phyloP scores from a whole-genome alignment of 2,329 filamentous ascomycete genomes.

The Hypoxylon rubiginosum region DNA sequence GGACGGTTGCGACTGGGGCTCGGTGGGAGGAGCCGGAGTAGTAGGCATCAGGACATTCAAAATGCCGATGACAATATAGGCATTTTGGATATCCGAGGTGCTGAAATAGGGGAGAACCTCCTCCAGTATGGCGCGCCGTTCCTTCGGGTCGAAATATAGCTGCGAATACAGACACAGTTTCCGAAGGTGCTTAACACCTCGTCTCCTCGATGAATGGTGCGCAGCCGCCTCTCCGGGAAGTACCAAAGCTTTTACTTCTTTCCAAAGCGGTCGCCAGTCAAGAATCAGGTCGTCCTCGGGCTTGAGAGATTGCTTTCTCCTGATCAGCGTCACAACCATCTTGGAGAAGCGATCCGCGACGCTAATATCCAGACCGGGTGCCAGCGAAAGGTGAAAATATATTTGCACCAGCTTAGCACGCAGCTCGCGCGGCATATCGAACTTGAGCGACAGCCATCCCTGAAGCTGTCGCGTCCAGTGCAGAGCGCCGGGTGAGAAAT shows the following conservation, averaged over 20 bases:
- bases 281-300: constrained; percentile 89
- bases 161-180: constrained; percentile 93
- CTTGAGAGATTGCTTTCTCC: constrained; percentile 95
- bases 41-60: constrained; percentile 92
- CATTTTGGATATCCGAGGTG: constrained; percentile 90
- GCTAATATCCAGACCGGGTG: constrained; percentile 86
- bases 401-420: constrained; percentile 87
- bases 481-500: constrained; percentile 92
- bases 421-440: constrained; percentile 89
- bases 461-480: constrained; percentile 98
- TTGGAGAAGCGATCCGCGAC: constrained; percentile 92
- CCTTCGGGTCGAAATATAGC: constrained; percentile 90
- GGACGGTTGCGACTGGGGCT: constrained; percentile 83
- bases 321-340: constrained; percentile 97
- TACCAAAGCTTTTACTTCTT: constrained; percentile 91
- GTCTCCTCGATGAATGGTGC: constrained; percentile 68
- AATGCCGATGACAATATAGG: constrained; percentile 90
- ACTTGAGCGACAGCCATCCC: constrained; percentile 96
- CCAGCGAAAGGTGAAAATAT: constrained; percentile 93
- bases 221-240: constrained; percentile 85
- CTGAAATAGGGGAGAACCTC: constrained; percentile 90
- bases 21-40: constrained; percentile 77
- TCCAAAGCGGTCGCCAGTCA: constrained; percentile 94
- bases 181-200: constrained; percentile 75
- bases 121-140: constrained; percentile 84